These are phyloP conservation scores for Closterium sp. DNA, from an alignment of 139 green algal species.

Conservation along the genomic window DNA sequence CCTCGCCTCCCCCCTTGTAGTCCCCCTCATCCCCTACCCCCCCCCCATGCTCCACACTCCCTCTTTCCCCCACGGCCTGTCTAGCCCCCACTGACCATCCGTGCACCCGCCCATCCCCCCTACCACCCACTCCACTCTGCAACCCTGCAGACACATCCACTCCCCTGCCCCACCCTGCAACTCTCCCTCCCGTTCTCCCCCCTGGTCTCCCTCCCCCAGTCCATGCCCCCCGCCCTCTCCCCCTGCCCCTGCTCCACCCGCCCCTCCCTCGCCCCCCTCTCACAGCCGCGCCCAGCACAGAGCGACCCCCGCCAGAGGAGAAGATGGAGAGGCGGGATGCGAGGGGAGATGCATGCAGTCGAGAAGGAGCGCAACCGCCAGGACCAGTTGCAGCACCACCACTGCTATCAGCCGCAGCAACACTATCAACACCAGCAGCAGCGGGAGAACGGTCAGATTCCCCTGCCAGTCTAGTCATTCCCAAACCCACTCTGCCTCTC, in stretches of 20 bases:
- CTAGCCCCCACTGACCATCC: neutral
- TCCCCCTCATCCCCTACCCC: too few relatives aligned
- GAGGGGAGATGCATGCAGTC: neutral
- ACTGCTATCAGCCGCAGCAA: neutral
- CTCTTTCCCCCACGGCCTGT: neutral
- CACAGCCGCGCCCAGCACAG: neutral
- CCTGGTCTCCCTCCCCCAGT: neutral
- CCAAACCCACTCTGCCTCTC: neutral
- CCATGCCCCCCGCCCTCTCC: neutral
- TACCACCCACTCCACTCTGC: neutral
- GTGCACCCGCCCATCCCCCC: neutral
- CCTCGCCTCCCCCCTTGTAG: neutral
- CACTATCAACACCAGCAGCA: slow-evolving; percentile 8
- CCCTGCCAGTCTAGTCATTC: neutral
- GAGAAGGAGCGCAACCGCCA: too few relatives aligned
- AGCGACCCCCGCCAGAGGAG: neutral
- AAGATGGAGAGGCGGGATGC: neutral
- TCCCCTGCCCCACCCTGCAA: neutral
- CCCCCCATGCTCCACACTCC: neutral
- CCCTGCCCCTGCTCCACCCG: neutral
- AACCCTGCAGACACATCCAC: neutral
- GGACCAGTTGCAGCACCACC: neutral
- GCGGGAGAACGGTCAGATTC: neutral
- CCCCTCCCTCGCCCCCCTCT: neutral
- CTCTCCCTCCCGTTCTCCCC: neutral